Percentiles rank a stretch among this genome's conserved stretches.
Evolutionary conservation across 192 early-diverging fungal genomes (phyloP).

Genomic region (Podila clonocystis): DNA sequence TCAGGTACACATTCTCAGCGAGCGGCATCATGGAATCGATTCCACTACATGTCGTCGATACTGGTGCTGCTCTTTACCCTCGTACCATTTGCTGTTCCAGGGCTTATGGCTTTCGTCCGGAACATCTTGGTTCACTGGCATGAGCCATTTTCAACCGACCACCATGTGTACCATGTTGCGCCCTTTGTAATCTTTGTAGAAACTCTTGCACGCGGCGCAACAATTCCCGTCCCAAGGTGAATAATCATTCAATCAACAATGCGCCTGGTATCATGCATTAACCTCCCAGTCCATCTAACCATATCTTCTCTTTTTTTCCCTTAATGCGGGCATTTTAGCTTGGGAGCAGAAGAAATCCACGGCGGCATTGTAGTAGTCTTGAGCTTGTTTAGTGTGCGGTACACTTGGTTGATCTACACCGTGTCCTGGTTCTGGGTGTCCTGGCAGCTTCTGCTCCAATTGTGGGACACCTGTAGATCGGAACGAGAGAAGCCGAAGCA

Average conservation of each 20-base stretch:
- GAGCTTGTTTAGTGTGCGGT: slow-evolving; percentile 64
- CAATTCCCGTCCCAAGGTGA: slow-evolving; percentile 44
- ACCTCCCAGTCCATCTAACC: neutral
- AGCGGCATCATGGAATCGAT: slow-evolving; percentile 44
- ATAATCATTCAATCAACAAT: slow-evolving; percentile 8
- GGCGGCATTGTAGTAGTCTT: slow-evolving; percentile 55
- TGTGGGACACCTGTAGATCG: neutral
- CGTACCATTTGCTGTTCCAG: slow-evolving; percentile 73
- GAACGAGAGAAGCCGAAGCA: no score
- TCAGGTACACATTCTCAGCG: neutral
- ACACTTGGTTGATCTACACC: slow-evolving; percentile 69
- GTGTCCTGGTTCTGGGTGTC: slow-evolving; percentile 53
- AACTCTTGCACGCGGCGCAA: slow-evolving; percentile 28
- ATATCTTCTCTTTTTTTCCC: slow-evolving; percentile 3
- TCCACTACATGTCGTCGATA: slow-evolving; percentile 66
- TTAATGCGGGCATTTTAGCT: slow-evolving; percentile 28
- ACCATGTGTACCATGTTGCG: slow-evolving; percentile 59
- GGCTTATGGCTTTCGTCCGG: slow-evolving; percentile 78
- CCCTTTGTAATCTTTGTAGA: slow-evolving; percentile 60
- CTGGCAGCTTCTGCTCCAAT: slow-evolving; percentile 30
- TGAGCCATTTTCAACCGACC: slow-evolving; percentile 73
- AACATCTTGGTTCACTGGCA: slow-evolving; percentile 78
- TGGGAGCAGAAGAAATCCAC: slow-evolving; percentile 53
- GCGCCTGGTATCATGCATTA: neutral
- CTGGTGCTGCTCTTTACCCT: slow-evolving; percentile 70